phyloP scores from a whole-genome alignment of 148 eudicot genomes.

The Rhododendron vialii region DNA sequence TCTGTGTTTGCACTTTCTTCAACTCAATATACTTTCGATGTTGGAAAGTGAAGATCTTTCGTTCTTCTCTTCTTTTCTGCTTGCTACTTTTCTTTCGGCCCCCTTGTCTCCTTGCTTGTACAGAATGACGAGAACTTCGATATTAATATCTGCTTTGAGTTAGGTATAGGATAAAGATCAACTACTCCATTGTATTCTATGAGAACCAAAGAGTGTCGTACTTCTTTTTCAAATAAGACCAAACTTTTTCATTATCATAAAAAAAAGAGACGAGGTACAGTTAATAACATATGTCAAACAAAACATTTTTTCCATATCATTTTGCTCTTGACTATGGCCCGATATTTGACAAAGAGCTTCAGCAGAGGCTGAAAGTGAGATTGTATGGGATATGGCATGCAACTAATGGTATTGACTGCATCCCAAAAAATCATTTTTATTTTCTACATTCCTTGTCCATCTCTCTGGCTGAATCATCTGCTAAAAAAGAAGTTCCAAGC shows the following conservation, averaged over 20 bases:
- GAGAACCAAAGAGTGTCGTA: not conserved
- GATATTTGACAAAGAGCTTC: not conserved
- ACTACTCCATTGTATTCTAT: not conserved
- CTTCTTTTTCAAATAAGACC: not conserved
- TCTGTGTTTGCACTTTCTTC: not conserved
- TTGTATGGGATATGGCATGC: not conserved
- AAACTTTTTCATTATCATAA: not conserved
- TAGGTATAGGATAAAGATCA: not conserved
- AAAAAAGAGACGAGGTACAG: not conserved
- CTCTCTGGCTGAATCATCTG: not conserved
- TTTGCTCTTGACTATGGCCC: not conserved
- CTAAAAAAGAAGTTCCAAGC: not conserved
- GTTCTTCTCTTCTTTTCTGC: not conserved
- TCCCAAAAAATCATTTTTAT: not conserved
- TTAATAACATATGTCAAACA: not conserved
- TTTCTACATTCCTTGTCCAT: not conserved
- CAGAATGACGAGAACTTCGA: not conserved
- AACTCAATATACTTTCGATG: not conserved
- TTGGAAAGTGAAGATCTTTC: not conserved
- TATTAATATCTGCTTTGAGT: not conserved
- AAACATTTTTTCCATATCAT: not conserved
- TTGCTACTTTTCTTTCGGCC: not conserved
- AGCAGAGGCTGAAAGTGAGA: not conserved
- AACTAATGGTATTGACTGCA: not conserved
- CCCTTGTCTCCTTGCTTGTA: not conserved